phyloP scores from a whole-genome alignment of 805 yeast genomes.

The Clavispora phyllophila region DNA sequence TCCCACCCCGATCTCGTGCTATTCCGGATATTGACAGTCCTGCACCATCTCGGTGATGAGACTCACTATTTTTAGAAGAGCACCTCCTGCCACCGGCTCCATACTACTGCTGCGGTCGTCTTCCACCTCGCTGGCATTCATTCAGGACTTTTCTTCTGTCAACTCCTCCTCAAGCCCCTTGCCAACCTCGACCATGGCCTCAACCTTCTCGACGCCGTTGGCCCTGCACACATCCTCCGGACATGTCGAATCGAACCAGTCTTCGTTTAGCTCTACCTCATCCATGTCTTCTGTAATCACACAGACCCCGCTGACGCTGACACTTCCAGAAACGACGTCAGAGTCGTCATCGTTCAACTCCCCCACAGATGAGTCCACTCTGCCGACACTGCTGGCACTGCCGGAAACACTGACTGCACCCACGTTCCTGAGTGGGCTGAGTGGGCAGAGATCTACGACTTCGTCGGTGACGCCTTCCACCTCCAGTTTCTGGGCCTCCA shows the following conservation, averaged over 20 bases:
- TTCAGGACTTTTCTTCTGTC: background rate
- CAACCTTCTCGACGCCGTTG: background rate
- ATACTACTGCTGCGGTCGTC: background rate
- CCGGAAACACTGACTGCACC: slow-evolving; percentile 15
- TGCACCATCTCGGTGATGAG: background rate
- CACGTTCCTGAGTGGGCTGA: slow-evolving; percentile 3
- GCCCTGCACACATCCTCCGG: background rate
- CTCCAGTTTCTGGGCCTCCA: too few relatives aligned
- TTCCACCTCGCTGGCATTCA: background rate
- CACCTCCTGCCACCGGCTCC: background rate
- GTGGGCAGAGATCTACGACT: too few relatives aligned
- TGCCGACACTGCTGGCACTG: slow-evolving; percentile 8
- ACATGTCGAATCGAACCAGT: background rate
- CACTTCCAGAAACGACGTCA: background rate
- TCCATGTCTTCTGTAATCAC: background rate
- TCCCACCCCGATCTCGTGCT: too few relatives aligned
- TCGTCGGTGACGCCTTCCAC: too few relatives aligned
- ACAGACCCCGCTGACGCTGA: background rate
- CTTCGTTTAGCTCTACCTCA: background rate
- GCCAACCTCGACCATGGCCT: background rate
- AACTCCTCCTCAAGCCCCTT: background rate
- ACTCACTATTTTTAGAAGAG: slow-evolving; percentile 2
- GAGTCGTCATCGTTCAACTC: background rate
- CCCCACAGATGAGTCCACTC: background rate
- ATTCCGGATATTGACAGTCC: background rate